Evolutionary conservation across 208 protist species (phyloP).

Genomic region (Leishmania martiniquensis): DNA sequence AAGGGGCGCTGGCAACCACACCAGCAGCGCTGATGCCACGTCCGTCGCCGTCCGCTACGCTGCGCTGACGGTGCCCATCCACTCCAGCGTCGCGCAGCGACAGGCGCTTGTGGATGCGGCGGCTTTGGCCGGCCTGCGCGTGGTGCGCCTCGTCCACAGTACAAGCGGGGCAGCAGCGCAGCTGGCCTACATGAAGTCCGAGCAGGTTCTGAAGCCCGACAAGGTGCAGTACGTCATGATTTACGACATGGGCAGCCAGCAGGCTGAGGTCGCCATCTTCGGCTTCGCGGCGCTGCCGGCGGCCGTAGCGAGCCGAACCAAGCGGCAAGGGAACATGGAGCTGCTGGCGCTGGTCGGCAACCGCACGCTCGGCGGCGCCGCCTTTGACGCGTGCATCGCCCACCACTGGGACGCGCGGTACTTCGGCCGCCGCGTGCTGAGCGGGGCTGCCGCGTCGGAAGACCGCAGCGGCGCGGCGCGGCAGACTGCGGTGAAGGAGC

Average conservation of each 20-base stretch:
- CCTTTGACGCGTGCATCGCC: conserved; percentile 91
- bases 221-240: conserved; percentile 62
- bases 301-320: conserved; percentile 3
- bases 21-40: background rate
- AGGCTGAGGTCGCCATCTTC: conserved; percentile 82
- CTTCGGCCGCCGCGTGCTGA: conserved; percentile 38
- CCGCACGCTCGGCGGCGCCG: conserved; percentile 72
- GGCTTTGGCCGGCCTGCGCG: conserved; percentile 75
- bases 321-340: conserved; percentile 1
- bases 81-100: conserved; percentile 67
- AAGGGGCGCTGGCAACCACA: background rate
- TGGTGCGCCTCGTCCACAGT: conserved; percentile 83
- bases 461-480: conserved; percentile 23
- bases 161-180: conserved; percentile 78
- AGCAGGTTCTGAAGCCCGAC: conserved; percentile 42
- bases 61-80: conserved; percentile 79
- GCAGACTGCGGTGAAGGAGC: conserved; percentile 37
- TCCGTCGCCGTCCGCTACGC: conserved; percentile 45
- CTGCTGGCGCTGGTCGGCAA: conserved; percentile 54
- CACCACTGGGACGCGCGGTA: conserved; percentile 69
- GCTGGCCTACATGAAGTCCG: conserved; percentile 50
- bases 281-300: conserved; percentile 33
- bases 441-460: background rate
- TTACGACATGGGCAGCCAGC: conserved; percentile 86
- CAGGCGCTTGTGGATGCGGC: conserved; percentile 91